Percentiles rank a stretch among this genome's conserved stretches.
Conservation (phyloP, 257 asterid species). For the Capsicum baccatum region DNA sequence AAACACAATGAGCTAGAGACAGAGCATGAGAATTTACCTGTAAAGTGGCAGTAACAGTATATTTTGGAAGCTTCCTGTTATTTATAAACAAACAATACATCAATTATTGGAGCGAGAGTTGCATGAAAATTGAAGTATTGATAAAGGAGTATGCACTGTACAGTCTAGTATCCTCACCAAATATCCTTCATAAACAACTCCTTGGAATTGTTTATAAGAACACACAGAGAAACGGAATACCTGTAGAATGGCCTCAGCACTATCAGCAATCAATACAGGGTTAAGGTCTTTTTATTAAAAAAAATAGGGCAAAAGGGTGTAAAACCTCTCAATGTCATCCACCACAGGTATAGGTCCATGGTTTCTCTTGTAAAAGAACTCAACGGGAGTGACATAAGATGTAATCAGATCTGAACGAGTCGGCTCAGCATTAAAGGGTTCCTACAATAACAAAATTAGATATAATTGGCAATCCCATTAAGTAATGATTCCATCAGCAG, state of each 20-base stretch:
- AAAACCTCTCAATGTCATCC: slow-evolving; percentile 70
- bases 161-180: slow-evolving; percentile 52
- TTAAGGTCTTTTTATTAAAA: too few relatives aligned
- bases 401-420: slow-evolving; percentile 68
- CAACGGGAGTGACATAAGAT: slow-evolving; percentile 82
- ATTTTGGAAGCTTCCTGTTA: slow-evolving; percentile 79
- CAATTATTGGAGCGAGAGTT: not conserved
- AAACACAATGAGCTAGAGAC: not conserved
- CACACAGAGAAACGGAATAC: slow-evolving; percentile 67
- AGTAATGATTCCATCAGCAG: slow-evolving; percentile 2
- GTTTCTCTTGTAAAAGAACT: slow-evolving; percentile 90
- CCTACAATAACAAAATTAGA: slow-evolving; percentile 49
- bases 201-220: slow-evolving; percentile 51
- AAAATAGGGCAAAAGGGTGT: not conserved
- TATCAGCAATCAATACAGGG: slow-evolving; percentile 20
- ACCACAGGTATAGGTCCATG: slow-evolving; percentile 96
- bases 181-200: slow-evolving; percentile 81
- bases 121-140: not conserved
- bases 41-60: slow-evolving; percentile 82
- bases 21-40: slow-evolving; percentile 53
- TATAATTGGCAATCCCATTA: not conserved
- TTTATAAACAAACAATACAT: slow-evolving; percentile 35
- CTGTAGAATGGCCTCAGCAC: slow-evolving; percentile 52
- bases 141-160: not conserved
- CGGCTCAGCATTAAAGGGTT: slow-evolving; percentile 97